Conservation (phyloP, 2,329 filamentous ascomycete species). For the Penicillium paneum region DNA sequence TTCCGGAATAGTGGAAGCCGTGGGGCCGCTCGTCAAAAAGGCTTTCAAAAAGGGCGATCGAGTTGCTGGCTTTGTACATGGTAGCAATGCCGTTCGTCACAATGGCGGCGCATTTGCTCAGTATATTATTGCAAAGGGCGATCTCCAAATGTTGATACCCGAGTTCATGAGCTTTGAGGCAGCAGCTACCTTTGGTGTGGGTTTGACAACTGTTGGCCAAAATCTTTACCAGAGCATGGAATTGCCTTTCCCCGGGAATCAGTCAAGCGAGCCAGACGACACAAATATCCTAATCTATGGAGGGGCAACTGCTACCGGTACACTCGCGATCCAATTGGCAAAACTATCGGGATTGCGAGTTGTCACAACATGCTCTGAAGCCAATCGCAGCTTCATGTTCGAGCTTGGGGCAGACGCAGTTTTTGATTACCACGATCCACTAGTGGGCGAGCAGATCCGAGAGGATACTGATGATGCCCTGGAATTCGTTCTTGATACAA, state of each 20-base stretch:
- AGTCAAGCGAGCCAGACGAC: background rate
- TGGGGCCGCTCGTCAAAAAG: conserved; percentile 24
- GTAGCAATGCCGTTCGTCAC: conserved; percentile 37
- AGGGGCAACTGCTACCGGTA: conserved; percentile 38
- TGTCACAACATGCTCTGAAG: conserved; percentile 24
- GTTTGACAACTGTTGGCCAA: conserved; percentile 52
- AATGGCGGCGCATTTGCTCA: conserved; percentile 54
- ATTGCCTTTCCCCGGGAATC: conserved; percentile 24
- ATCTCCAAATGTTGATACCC: conserved; percentile 47
- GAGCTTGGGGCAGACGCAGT: conserved; percentile 32
- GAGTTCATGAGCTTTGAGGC: conserved; percentile 49
- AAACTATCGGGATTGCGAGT: conserved; percentile 29
- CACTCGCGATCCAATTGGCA: conserved; percentile 41
- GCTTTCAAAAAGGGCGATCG: conserved; percentile 50
- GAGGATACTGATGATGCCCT: conserved; percentile 20
- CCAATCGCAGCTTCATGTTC: conserved; percentile 17
- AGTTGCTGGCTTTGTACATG: conserved; percentile 51
- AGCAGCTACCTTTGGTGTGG: conserved; percentile 52
- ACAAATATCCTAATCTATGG: conserved; percentile 32
- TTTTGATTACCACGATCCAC: conserved; percentile 34
- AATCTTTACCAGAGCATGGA: conserved; percentile 34
- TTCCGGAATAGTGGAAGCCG: conserved; percentile 45
- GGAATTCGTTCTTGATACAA: conserved; percentile 20
- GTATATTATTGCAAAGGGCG: conserved; percentile 51
- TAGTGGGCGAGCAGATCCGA: conserved; percentile 28